Conservation (phyloP, 2,329 filamentous ascomycete genomes). For the Claviceps africana region DNA sequence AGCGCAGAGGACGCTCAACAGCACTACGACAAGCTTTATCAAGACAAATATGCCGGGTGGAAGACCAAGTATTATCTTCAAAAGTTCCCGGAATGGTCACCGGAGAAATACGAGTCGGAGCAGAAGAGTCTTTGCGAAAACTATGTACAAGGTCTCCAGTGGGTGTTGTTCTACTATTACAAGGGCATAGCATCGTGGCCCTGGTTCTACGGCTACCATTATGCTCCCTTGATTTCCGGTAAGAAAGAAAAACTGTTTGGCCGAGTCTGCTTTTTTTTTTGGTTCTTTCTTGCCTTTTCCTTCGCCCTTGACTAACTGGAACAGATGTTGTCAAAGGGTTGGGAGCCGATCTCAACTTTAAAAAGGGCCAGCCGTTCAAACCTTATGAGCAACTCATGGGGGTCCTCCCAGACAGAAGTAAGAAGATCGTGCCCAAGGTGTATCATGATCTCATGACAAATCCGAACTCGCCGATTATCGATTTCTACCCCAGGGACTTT, state of each 20-base stretch:
- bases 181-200: conserved; percentile 94
- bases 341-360: conserved; percentile 77
- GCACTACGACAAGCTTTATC: conserved; percentile 71
- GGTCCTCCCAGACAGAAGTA: conserved; percentile 91
- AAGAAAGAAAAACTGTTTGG: conserved; percentile 10
- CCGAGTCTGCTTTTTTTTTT: neutral
- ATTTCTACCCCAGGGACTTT: conserved; percentile 96
- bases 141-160: conserved; percentile 93
- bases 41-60: conserved; percentile 81
- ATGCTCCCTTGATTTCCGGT: conserved; percentile 90
- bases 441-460: conserved; percentile 93
- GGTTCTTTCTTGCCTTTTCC: neutral
- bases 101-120: conserved; percentile 61
- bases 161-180: conserved; percentile 98
- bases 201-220: conserved; percentile 96
- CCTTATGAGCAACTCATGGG: conserved; percentile 98
- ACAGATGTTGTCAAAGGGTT: conserved; percentile 78
- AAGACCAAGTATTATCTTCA: conserved; percentile 85
- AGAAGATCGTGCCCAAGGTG: conserved; percentile 77
- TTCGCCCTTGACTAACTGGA: conserved; percentile 12
- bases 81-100: conserved; percentile 78
- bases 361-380: conserved; percentile 84
- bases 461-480: conserved; percentile 79
- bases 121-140: conserved; percentile 78
- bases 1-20: conserved; percentile 66